Percentiles rank a stretch among this genome's conserved stretches.
phyloP scores from a whole-genome alignment of 345 rosid species.

The Citrus inodora region DNA sequence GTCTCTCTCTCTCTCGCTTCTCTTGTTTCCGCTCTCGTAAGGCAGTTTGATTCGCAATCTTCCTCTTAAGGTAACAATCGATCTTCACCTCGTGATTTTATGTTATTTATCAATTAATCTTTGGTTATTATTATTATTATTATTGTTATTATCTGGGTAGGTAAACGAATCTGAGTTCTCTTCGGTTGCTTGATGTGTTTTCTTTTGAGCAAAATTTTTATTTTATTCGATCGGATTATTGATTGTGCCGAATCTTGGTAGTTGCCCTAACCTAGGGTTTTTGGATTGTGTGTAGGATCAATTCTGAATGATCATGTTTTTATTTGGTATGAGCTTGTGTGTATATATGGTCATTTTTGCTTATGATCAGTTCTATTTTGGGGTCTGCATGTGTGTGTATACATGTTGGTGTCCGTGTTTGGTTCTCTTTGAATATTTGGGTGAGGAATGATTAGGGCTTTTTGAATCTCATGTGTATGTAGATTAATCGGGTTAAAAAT shows the following conservation, averaged over 20 bases:
- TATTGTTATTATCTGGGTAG: no score
- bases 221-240: not conserved
- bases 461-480: not conserved
- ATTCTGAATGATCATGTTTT: not conserved
- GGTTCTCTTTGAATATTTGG: not conserved
- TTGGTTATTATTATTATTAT: no score
- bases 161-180: not conserved
- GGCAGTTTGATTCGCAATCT: not conserved
- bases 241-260: not conserved
- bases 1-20: not conserved
- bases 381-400: not conserved
- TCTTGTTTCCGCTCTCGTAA: not conserved
- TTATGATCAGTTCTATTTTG: no score
- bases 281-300: not conserved
- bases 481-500: not conserved
- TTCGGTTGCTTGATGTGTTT: not conserved
- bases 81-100: not conserved
- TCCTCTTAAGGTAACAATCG: not conserved
- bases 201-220: not conserved
- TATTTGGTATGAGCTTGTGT: not conserved
- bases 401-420: not conserved
- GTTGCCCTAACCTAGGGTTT: not conserved
- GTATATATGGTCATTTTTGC: no score
- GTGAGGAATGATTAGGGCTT: not conserved
- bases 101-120: not conserved